phyloP scores from a whole-genome alignment of 306 rosid species.

The Chamaecrista fasciculata region DNA sequence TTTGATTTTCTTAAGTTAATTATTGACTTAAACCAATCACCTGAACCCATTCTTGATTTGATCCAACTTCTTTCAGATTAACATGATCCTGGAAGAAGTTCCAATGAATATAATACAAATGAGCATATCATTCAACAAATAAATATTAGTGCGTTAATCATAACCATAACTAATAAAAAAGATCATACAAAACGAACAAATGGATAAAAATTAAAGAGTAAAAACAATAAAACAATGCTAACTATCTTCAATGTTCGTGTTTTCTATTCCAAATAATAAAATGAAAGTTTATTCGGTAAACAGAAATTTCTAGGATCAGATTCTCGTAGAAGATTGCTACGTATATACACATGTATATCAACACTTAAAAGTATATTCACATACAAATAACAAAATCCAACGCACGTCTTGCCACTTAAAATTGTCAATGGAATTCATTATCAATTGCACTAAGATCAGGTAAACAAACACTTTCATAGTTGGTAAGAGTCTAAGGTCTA shows the following conservation, averaged over 20 bases:
- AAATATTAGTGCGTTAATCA: neutral
- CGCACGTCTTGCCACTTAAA: neutral
- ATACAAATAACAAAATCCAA: neutral
- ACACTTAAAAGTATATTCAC: neutral
- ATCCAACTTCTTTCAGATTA: slow-evolving; percentile 34
- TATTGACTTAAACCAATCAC: slow-evolving; percentile 81
- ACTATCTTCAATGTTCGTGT: neutral
- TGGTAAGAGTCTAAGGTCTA: slow-evolving; percentile 1
- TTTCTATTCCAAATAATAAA: neutral
- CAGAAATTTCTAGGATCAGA: neutral
- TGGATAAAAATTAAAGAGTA: neutral
- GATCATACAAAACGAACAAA: slow-evolving; percentile 16
- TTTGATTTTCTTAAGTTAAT: slow-evolving; percentile 61
- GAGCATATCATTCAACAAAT: slow-evolving; percentile 28
- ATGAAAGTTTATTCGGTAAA: neutral
- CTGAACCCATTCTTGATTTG: slow-evolving; percentile 72
- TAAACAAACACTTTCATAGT: neutral
- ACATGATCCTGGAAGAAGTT: slow-evolving; percentile 45
- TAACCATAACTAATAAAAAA: neutral
- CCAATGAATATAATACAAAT: slow-evolving; percentile 25
- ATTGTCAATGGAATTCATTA: neutral
- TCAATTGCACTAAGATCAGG: neutral
- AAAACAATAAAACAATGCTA: neutral
- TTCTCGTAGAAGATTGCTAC: neutral
- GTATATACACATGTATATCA: neutral